Base-by-base conservation (phyloP, 2,329 filamentous ascomycete species). In the Alternaria solani region DNA sequence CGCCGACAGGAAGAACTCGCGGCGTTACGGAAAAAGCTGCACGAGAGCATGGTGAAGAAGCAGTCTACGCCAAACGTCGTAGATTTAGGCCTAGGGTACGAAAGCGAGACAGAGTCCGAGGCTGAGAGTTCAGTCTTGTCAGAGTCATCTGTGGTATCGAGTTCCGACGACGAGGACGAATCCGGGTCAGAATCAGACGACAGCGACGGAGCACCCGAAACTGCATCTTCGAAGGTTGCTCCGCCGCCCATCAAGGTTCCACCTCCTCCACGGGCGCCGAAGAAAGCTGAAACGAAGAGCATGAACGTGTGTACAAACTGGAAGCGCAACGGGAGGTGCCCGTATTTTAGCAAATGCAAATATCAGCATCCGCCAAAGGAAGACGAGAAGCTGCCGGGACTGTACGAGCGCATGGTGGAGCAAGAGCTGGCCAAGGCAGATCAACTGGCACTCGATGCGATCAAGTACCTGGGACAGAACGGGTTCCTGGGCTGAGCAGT, bases 361-460 rank as follows among this genome's bases (percentile, higher is more conserved):
- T 74, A 60, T 30, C 57, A 63, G 16, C 76, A 78, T 64, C 67
- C 72, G 18, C 60, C 53, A 4, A 65, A 54, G 51, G 59, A 69
- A 46, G 56, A 60, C 18, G 56, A 66, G 34, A 57, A 73, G 47
- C 42, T 62, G 4, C 55, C 62, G 43, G 65, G 70, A 2, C 49
- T 78, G 18, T 77, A 68, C 25, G 74, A 76, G 51, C 71, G 70
- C 62, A 63, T 77, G 71, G 73, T 83, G 11, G 81, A 83, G 61
- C 81, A 83, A 55, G 81, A 85, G 65, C 67, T 78, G 53, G 74
- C 78, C 23, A 77, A 79, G 56, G 76, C 80, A 46, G 79, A 82
- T 62, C 69, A 73, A 47, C 53, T 81, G 55, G 79, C 80, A 16
- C 66, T 84, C 46, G 74, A 79, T 53, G 81, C 81, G 4, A 82